These are phyloP conservation scores for Globisporangium viniferum DNA, from an alignment of 352 stramenopile genomes.

Conservation along the genomic window DNA sequence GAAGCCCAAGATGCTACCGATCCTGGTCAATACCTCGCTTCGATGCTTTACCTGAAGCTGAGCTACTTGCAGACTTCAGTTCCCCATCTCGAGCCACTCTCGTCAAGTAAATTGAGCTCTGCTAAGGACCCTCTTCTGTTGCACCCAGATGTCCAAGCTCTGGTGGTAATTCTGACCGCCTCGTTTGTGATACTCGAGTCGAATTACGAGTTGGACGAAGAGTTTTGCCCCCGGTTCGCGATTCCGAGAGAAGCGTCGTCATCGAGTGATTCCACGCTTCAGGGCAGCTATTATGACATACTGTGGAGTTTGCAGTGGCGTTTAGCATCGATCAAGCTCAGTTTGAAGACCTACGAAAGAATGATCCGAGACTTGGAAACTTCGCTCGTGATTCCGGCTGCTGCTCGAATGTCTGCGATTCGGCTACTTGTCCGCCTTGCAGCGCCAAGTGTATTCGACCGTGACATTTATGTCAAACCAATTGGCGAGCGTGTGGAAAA, in stretches of 20 bases:
- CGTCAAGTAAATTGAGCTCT: background rate
- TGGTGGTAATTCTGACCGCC: conserved; percentile 26
- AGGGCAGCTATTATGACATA: conserved; percentile 22
- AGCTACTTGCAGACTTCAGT: conserved; percentile 2
- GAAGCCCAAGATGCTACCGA: background rate
- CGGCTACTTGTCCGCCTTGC: conserved; percentile 36
- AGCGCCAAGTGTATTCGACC: conserved; percentile 37
- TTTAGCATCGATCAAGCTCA: conserved; percentile 15
- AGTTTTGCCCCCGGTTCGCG: conserved; percentile 33
- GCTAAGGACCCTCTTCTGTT: background rate
- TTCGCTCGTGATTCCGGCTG: conserved; percentile 22
- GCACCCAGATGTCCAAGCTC: conserved; percentile 23
- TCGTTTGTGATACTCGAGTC: conserved; percentile 33
- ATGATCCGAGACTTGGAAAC: conserved; percentile 33
- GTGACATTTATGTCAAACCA: conserved; percentile 27
- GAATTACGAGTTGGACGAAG: conserved; percentile 34
- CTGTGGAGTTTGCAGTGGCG: conserved; percentile 48
- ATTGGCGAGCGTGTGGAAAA: background rate
- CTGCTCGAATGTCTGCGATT: conserved; percentile 26
- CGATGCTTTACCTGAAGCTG: conserved; percentile 10
- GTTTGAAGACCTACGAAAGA: conserved; percentile 24
- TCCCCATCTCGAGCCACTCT: background rate
- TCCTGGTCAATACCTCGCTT: background rate
- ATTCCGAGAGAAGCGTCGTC: conserved; percentile 13
- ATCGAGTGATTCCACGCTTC: background rate